phyloP scores from a whole-genome alignment of 2,329 filamentous ascomycete species.

The Harringtonia lauricola region DNA sequence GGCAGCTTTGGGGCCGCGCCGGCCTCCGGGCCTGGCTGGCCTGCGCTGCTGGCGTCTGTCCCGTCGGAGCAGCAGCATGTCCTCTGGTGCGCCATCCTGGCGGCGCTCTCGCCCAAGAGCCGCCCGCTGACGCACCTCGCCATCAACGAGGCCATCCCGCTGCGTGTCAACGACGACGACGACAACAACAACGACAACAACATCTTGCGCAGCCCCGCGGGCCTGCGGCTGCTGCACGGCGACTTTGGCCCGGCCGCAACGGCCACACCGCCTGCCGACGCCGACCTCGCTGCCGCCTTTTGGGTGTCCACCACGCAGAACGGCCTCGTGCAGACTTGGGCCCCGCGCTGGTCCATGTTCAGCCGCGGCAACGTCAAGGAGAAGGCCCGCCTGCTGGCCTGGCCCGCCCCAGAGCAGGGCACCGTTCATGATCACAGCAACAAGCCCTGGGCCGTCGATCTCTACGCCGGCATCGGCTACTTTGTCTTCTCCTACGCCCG shows the following conservation, averaged over 20 bases:
- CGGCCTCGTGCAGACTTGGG: constrained; percentile 75
- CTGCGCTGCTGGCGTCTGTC: constrained; percentile 19
- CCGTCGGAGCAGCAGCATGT: constrained; percentile 14
- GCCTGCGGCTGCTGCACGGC: constrained; percentile 60
- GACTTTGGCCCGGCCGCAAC: constrained; percentile 50
- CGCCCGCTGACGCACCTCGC: constrained; percentile 43
- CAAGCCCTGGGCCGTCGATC: constrained; percentile 51
- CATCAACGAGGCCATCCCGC: constrained; percentile 50
- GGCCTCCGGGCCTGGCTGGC: constrained; percentile 23
- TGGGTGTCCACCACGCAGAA: constrained; percentile 76
- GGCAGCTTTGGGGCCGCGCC: constrained; percentile 38
- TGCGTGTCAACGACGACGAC: constrained; percentile 18
- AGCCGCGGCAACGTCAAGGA: constrained; percentile 82
- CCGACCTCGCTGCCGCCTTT: constrained; percentile 56
- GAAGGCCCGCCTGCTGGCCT: constrained; percentile 63
- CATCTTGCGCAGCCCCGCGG: constrained; percentile 59
- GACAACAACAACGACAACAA: constrained; percentile 39
- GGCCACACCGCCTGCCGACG: constrained; percentile 17
- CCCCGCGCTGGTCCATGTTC: constrained; percentile 89
- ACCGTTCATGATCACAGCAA: background rate
- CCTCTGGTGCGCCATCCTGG: constrained; percentile 40
- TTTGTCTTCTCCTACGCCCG: constrained; percentile 77
- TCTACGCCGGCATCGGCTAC: constrained; percentile 91
- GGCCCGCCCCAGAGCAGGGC: constrained; percentile 27
- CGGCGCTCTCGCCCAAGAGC: constrained; percentile 28